These are phyloP conservation scores for Tubosaeta brunneosetosa DNA, from an alignment of 768 basidiomycete genomes.

Conservation along the genomic window DNA sequence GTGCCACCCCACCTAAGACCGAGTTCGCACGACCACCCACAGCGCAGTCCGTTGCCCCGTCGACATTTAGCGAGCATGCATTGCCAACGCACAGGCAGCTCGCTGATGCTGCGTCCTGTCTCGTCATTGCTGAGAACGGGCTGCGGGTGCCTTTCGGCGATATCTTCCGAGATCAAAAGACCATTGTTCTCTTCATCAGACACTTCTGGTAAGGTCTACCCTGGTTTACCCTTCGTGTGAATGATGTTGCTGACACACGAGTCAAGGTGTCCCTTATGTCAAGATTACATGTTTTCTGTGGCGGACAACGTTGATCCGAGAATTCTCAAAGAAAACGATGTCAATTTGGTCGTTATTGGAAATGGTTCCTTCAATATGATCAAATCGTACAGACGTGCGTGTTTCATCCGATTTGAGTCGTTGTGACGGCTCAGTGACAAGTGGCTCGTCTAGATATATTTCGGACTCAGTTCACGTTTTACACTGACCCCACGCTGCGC, in stretches of 20 bases:
- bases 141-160: conserved; percentile 62
- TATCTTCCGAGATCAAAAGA: conserved; percentile 52
- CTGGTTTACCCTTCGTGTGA: conserved; percentile 8
- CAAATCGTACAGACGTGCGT: conserved; percentile 62
- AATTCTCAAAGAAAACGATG: conserved; percentile 43
- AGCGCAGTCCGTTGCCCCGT: conserved; percentile 7
- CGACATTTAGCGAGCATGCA: conserved; percentile 40
- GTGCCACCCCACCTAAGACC: not conserved
- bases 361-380: conserved; percentile 78
- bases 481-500: conserved; percentile 68
- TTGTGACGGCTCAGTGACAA: not conserved
- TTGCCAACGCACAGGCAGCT: conserved; percentile 55
- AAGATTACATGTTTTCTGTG: conserved; percentile 81
- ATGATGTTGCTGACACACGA: conserved; percentile 1
- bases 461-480: conserved; percentile 65
- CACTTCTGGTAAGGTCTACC: conserved; percentile 62
- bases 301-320: conserved; percentile 43
- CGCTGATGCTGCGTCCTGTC: conserved; percentile 53
- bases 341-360: conserved; percentile 69
- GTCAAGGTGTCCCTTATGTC: conserved; percentile 69
- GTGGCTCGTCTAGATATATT: conserved; percentile 52
- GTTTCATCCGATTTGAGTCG: not conserved
- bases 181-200: conserved; percentile 79
- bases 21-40: conserved; percentile 16
- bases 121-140: conserved; percentile 67